Evolutionary conservation across 179 eudicot species (phyloP).

Genomic region (Corrigiola litoralis): DNA sequence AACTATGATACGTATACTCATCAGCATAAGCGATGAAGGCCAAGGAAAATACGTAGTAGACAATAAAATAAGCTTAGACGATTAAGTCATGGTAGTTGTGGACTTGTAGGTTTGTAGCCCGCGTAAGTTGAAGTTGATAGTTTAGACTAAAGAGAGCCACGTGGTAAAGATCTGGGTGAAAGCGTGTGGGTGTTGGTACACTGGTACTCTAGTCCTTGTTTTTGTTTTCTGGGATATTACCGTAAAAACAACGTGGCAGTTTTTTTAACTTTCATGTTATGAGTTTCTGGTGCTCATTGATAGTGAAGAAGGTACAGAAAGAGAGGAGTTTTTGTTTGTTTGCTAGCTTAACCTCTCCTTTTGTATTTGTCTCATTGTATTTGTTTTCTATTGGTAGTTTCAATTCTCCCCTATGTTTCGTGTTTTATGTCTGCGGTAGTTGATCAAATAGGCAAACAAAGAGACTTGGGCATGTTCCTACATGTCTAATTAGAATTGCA

Average conservation of each 20-base stretch:
- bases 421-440: background rate
- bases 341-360: background rate
- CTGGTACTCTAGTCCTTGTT: background rate
- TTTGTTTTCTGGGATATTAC: background rate
- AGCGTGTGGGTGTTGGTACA: conserved; percentile 12
- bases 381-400: background rate
- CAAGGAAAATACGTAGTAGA: background rate
- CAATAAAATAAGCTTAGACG: background rate
- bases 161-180: conserved; percentile 1
- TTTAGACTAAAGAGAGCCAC: background rate
- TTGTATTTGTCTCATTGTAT: background rate
- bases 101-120: too few species aligned
- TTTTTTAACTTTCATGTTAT: background rate
- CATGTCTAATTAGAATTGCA: too few species aligned
- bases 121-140: background rate
- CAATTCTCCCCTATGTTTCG: background rate
- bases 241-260: background rate
- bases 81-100: conserved; percentile 19
- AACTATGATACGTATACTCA: too few species aligned
- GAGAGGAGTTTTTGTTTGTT: background rate
- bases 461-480: too few species aligned
- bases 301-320: conserved; percentile 5
- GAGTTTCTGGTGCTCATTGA: too few species aligned
- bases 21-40: too few species aligned
- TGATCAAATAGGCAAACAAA: too few species aligned